Base-by-base conservation (phyloP, 176 grass and related monocot genomes). In the Juncus effusus region DNA sequence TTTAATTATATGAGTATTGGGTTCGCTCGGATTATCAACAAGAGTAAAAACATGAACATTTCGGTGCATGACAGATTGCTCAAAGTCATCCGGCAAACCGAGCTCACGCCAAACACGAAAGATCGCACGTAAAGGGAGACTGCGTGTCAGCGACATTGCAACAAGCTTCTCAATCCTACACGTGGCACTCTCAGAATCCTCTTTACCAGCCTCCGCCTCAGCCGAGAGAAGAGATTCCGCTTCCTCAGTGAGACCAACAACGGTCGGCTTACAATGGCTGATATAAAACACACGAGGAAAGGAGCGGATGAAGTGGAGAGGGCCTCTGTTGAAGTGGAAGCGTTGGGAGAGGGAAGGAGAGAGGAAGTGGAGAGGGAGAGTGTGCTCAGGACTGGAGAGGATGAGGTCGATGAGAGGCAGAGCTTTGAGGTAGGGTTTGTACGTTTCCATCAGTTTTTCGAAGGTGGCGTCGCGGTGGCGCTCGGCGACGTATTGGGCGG, bases 51-150 rank as follows among this genome's bases (percentile, higher is more conserved):
- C 61, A 9, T 73, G 56, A 16, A 81, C 73, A 54, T 86, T 81
- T 36, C 10, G 36, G 16, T 63, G 82, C 61, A 92, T 16, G 45
- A 89, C 71, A 2, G 82, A 84, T 10, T 62, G 82, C 83, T 86
- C 94, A 41, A 96, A 91, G 55, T 88, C 84, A 41, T 86, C 82
- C 7, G 88, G 85, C 36, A 97, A 83, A 6, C 84, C 88, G 36
- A 97, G 88, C 68, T 89, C 94, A 42, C 82, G 79, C 82, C 94
- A 92, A 40, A 92, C 79, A 54, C 80, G 80, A 66, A 92, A 86
- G n/a, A 97, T 40, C 10, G 82, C 82, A 14, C 88, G 85, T 36
- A 97, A 80, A 0, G 88, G 85, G 38, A 97, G 67, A 4, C 70
- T 74, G 38, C 79, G 80, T 38, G 82, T 79, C 42, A 10, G 15